Conservation (phyloP, 495 filamentous ascomycete genomes). For the Annulohypoxylon nitens region DNA sequence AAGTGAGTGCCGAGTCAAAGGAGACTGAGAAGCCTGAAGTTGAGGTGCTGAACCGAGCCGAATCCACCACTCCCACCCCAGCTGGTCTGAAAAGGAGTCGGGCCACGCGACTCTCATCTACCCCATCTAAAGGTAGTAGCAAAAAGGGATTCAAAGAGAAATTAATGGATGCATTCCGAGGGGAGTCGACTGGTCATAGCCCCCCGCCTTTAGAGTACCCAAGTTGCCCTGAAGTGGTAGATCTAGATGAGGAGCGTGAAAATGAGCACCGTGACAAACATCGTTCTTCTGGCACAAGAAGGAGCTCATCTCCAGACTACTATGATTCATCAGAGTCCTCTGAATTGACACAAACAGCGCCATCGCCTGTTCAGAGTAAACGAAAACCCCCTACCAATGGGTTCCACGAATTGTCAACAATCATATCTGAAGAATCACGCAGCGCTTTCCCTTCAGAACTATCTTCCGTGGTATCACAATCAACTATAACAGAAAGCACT, state of each 20-base stretch:
- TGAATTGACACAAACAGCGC: conserved; percentile 49
- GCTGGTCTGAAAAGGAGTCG: conserved; percentile 60
- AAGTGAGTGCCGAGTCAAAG: conserved; percentile 16
- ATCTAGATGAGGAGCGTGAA: conserved; percentile 52
- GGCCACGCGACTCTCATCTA: conserved; percentile 60
- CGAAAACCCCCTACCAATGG: conserved; percentile 73
- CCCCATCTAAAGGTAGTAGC: conserved; percentile 54
- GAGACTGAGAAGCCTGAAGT: conserved; percentile 43
- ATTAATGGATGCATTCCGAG: conserved; percentile 67
- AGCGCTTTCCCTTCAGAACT: conserved; percentile 60
- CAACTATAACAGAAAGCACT: conserved; percentile 63
- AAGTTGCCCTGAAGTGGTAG: conserved; percentile 53
- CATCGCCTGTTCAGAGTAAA: conserved; percentile 53
- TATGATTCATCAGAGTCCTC: conserved; percentile 52
- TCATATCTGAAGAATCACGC: conserved; percentile 73
- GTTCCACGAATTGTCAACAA: conserved; percentile 78
- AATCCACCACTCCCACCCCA: conserved; percentile 49
- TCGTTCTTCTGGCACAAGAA: conserved; percentile 47
- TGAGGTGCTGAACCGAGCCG: conserved; percentile 44
- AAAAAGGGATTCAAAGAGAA: conserved; percentile 63
- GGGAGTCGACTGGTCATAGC: conserved; percentile 62
- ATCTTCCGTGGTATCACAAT: conserved; percentile 60
- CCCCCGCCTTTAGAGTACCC: conserved; percentile 60
- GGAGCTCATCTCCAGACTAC: conserved; percentile 48
- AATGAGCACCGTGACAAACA: conserved; percentile 49